Evolutionary conservation across 306 rosid species (phyloP).

Genomic region (Inga leiocalycina): DNA sequence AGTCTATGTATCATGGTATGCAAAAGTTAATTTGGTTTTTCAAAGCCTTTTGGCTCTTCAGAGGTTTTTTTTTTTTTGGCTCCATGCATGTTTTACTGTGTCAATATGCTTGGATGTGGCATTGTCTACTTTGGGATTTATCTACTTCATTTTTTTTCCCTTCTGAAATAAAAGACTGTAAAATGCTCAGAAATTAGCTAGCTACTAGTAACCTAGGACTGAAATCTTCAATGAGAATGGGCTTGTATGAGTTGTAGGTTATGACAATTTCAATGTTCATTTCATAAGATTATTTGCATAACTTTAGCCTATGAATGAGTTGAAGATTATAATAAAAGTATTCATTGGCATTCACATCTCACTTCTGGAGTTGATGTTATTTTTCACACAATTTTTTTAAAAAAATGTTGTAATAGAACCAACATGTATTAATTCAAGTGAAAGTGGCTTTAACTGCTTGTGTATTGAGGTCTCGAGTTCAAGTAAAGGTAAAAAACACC

Average conservation of each 20-base stretch:
- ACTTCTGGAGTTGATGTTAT: background rate
- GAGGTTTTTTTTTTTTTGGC: background rate
- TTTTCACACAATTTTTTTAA: background rate
- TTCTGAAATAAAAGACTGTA: background rate
- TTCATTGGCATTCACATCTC: background rate
- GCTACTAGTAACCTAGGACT: background rate
- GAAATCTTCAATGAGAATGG: background rate
- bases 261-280: too few species aligned
- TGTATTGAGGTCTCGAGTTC: too few species aligned
- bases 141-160: background rate
- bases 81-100: slow-evolving; percentile 13
- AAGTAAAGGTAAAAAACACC: too few species aligned
- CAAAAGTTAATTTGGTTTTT: background rate
- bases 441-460: too few species aligned
- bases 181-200: too few species aligned
- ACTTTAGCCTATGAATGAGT: background rate
- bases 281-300: too few species aligned
- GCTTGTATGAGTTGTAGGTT: background rate
- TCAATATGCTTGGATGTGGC: background rate
- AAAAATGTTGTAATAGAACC: too few species aligned
- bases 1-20: background rate
- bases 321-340: background rate
- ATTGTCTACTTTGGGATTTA: slow-evolving; percentile 19
- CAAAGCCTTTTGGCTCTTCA: background rate
- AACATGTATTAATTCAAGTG: too few species aligned